Evolutionary conservation across 192 early-diverging fungal species (phyloP).

Genomic region (Geosiphon pyriformis): DNA sequence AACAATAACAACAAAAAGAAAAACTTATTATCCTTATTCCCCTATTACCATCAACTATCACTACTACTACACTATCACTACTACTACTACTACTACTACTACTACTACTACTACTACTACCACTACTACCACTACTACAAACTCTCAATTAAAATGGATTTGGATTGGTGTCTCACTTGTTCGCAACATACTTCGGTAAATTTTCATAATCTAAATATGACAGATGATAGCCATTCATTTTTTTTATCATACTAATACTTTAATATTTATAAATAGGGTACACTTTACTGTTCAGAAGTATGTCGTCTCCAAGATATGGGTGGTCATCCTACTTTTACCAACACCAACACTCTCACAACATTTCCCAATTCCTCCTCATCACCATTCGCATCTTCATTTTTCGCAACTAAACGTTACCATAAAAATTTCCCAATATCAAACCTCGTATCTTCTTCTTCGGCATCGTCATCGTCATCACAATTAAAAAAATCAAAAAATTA

Average conservation of each 20-base stretch:
- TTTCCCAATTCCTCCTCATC: neutral
- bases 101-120: too few relatives aligned
- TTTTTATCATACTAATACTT: neutral
- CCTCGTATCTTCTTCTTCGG: neutral
- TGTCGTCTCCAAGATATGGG: neutral
- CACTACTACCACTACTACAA: too few relatives aligned
- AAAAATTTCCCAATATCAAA: neutral
- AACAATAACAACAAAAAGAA: too few relatives aligned
- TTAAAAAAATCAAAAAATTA: too few relatives aligned
- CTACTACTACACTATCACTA: too few relatives aligned
- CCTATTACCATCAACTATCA: too few relatives aligned
- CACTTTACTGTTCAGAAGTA: constrained; percentile 7
- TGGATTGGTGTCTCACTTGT: constrained; percentile 17
- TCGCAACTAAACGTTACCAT: neutral
- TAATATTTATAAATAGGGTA: neutral
- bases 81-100: too few relatives aligned
- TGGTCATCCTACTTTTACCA: neutral
- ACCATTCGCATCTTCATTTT: neutral
- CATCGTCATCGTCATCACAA: neutral
- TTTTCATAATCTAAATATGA: neutral
- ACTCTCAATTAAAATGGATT: constrained; percentile 5
- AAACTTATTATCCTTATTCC: too few relatives aligned
- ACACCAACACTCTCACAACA: neutral
- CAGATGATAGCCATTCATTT: neutral
- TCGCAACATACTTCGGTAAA: constrained; percentile 15